Evolutionary conservation across 805 yeast genomes (phyloP), one percentile per base, ranked within the genome.

Genomic region (Debaryomyces maramus): DNA sequence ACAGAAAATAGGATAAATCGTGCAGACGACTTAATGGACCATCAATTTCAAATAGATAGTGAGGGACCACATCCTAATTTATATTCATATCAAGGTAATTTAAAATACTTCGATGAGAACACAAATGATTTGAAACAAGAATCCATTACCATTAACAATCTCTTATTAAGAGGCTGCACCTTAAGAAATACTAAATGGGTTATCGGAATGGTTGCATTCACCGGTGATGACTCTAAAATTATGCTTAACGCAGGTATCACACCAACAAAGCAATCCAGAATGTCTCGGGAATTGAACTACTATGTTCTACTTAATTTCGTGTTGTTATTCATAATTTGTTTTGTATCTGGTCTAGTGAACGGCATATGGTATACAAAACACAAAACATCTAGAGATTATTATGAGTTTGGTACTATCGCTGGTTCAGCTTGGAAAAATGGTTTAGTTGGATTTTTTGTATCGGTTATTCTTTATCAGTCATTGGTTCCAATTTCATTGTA

Each of bases 21-120:
- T 28, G 73, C 73, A 5, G 69, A 65, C 40, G 72, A 69, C 43
- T 51, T 68, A 32, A 49, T 56, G 28, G 36, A 48, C 22, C 64
- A 78, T 38, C 72, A 71, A 46, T 84, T 84, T 50, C 77, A 83
- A 77, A 63, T 85, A n/a, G 88, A 85, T 49, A 77, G 85, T 66
- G 93, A 86, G 63, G 91, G 89, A 6, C 95, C 95, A 11, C 88
- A 85, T 59, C 76, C 89, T 1, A 85, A 84, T 55, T 66, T 86
- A 47, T 86, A 86, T 59, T 73, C 81, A 30, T 86, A 85, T 53
- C 86, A 84, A 57, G 95, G 93, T 47, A 83, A 81, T 50, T 53
- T 83, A 20, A 46, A 39, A 14, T 66, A 65, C 43, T 42, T 40
- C 19, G 32, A 41, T 14, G 45, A 39, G 4, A 22, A 26, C 19